Evolutionary conservation across 164 flowering plant species (phyloP).

Genomic region (Aristolochia californica): DNA sequence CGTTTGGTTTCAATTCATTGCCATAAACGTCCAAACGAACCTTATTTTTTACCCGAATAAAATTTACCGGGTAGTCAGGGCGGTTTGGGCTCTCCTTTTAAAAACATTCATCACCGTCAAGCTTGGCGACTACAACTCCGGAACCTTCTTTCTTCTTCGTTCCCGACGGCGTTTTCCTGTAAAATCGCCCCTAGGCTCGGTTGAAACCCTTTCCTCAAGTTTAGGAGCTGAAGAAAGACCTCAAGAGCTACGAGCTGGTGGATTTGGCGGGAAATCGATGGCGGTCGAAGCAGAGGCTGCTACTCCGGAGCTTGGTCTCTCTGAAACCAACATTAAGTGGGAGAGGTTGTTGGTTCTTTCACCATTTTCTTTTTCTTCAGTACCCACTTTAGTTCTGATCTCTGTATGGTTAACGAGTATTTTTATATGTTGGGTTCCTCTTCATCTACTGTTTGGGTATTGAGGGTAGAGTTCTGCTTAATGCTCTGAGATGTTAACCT

Average conservation of each 20-base stretch:
- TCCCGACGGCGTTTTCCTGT: not conserved
- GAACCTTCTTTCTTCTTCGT: not conserved
- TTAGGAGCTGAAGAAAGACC: not conserved
- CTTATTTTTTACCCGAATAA: too few species aligned
- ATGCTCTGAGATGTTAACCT: too few species aligned
- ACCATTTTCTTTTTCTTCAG: not conserved
- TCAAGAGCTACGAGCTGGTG: not conserved
- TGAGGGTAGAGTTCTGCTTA: too few species aligned
- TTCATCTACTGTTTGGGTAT: not conserved
- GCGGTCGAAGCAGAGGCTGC: slow-evolving; percentile 47
- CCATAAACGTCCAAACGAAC: too few species aligned
- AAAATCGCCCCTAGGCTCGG: not conserved
- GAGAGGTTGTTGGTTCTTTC: slow-evolving; percentile 30
- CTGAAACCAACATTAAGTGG: slow-evolving; percentile 76
- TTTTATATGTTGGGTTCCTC: not conserved
- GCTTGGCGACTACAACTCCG: not conserved
- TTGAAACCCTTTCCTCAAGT: not conserved
- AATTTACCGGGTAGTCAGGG: too few species aligned
- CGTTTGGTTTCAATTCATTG: too few species aligned
- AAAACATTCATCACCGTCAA: too few species aligned
- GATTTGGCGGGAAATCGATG: slow-evolving; percentile 20
- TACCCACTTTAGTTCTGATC: not conserved
- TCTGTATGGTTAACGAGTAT: not conserved
- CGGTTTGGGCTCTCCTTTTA: too few species aligned
- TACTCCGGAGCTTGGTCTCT: slow-evolving; percentile 32